phyloP scores from a whole-genome alignment of 139 green algal genomes.

The Mychonastes homosphaera region DNA sequence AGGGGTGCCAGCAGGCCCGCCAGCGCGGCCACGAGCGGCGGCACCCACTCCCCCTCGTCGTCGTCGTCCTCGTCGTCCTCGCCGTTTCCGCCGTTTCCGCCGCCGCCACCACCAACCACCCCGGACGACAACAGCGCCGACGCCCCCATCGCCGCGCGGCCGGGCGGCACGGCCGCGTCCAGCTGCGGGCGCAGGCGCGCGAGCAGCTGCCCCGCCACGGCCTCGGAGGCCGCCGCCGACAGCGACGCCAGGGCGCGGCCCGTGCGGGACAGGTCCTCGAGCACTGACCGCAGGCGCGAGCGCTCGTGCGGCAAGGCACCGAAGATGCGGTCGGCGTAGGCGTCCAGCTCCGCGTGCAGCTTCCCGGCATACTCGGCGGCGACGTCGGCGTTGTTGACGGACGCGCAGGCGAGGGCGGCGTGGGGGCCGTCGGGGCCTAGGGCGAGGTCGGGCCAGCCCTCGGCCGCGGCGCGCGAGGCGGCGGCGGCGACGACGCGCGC shows the following conservation, averaged over 20 bases:
- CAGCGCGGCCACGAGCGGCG: slow-evolving; percentile 52
- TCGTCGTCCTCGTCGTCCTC: slow-evolving; percentile 56
- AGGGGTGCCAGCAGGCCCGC: slow-evolving; percentile 41
- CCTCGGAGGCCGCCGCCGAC: slow-evolving; percentile 45
- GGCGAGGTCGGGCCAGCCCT: background rate
- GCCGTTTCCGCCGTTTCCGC: too few species aligned
- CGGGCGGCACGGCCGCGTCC: slow-evolving; percentile 48
- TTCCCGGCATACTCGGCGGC: slow-evolving; percentile 66
- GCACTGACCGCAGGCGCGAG: slow-evolving; percentile 12
- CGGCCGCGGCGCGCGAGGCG: slow-evolving; percentile 20
- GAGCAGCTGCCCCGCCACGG: slow-evolving; percentile 56
- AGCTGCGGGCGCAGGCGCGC: slow-evolving; percentile 52
- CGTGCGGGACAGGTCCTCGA: slow-evolving; percentile 24
- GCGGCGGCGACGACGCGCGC: background rate
- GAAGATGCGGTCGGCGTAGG: slow-evolving; percentile 6
- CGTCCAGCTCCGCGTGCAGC: slow-evolving; percentile 72
- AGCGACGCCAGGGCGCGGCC: too few species aligned
- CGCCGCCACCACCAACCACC: background rate
- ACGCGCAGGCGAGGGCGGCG: slow-evolving; percentile 15
- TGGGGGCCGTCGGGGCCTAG: background rate
- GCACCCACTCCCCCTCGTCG: slow-evolving; percentile 59
- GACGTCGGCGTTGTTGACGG: slow-evolving; percentile 77
- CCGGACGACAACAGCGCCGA: background rate
- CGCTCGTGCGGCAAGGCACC: slow-evolving; percentile 1
- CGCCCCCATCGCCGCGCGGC: too few species aligned